phyloP scores from a whole-genome alignment of 371 early-diverging fungal species.

The Mucor velutinosus region DNA sequence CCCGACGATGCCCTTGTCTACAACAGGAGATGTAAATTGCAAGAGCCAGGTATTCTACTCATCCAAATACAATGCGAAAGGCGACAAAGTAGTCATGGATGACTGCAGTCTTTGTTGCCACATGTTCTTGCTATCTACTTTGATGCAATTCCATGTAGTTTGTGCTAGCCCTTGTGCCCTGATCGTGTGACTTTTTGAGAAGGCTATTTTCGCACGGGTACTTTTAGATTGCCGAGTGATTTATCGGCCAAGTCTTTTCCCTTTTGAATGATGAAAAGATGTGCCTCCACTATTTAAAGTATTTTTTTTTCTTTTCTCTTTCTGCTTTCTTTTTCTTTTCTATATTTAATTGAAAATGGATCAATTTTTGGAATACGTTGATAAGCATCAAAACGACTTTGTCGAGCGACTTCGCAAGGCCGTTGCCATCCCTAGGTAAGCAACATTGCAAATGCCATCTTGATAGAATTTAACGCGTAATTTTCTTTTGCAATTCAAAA shows the following conservation, averaged over 20 bases:
- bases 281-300: neutral
- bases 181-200: neutral
- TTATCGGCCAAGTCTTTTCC: neutral
- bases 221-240: neutral
- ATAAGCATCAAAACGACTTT: constrained; percentile 78
- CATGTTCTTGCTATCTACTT: neutral
- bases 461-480: neutral
- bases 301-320: neutral
- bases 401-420: constrained; percentile 86
- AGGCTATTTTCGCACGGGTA: neutral
- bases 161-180: neutral
- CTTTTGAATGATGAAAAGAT: neutral
- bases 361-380: constrained; percentile 75
- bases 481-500: constrained; percentile 21
- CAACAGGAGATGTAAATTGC: neutral
- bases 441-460: neutral
- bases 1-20: neutral
- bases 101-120: neutral
- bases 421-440: constrained; percentile 89
- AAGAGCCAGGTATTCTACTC: neutral
- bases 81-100: too few relatives aligned
- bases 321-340: constrained; percentile 16
- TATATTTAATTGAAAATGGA: constrained; percentile 21
- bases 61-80: too few relatives aligned
- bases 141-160: neutral